Evolutionary conservation across 2,329 filamentous ascomycete species (phyloP).

Genomic region (Celoporthe dispersa): DNA sequence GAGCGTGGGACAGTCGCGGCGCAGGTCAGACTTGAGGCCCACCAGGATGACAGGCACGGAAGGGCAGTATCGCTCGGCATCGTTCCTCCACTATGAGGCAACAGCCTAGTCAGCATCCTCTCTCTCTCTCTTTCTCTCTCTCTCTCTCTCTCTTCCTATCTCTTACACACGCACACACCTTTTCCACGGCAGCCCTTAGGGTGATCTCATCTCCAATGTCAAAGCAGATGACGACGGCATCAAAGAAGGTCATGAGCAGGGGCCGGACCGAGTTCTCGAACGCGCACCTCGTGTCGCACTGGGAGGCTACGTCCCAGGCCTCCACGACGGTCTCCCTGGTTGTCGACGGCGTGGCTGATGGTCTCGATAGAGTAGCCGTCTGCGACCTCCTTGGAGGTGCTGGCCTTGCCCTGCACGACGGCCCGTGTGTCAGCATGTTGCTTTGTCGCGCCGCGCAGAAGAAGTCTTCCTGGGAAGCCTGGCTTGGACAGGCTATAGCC

Average conservation of each 20-base stretch:
- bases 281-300: slow-evolving; percentile 19
- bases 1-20: slow-evolving; percentile 40
- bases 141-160: background rate
- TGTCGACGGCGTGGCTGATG: slow-evolving; percentile 13
- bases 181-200: slow-evolving; percentile 35
- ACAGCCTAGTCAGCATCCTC: slow-evolving; percentile 18
- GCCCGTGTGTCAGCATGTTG: background rate
- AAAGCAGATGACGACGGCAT: slow-evolving; percentile 46
- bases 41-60: slow-evolving; percentile 71
- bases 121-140: no score
- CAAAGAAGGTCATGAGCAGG: slow-evolving; percentile 34
- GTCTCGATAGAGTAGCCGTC: slow-evolving; percentile 14
- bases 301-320: slow-evolving; percentile 37
- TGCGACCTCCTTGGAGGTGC: background rate
- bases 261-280: slow-evolving; percentile 20
- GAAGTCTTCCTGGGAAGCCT: background rate
- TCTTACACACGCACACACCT: slow-evolving; percentile 33
- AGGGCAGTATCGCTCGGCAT: slow-evolving; percentile 32
- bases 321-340: slow-evolving; percentile 28
- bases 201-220: slow-evolving; percentile 38
- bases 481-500: background rate
- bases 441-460: background rate
- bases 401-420: background rate
- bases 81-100: slow-evolving; percentile 34
- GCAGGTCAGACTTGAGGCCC: slow-evolving; percentile 74